Base-by-base conservation (phyloP, 2,329 filamentous ascomycete genomes). In the Emericellopsis atlantica region DNA sequence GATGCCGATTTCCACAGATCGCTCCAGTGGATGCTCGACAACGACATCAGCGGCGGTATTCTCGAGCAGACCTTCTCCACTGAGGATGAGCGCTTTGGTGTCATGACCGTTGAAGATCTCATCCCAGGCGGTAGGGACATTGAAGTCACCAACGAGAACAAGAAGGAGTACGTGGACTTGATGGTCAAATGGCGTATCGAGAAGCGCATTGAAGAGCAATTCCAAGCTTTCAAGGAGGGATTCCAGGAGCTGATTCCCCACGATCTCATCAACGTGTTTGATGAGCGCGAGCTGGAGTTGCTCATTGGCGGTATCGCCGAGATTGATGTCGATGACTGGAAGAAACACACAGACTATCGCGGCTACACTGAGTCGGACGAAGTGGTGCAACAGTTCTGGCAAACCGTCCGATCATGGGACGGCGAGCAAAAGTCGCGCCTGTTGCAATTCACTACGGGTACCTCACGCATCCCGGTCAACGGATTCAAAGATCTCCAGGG, bases 111-210 rank as follows among this genome's bases (percentile, higher is more conserved):
- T 14, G 88, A 98, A 56, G 92, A 98, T 58, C 72, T 98, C 49
- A 95, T 93, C 58, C 87, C 88, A 12, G 76, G 81, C 55, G 92
- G 92, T 43, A 78, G 86, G 49, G 77, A 98, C 54, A 95, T 98
- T 46, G 85, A 93, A 18, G 92, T 98, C 35, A 96, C 89, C 15
- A 95, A 98, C 58, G 89, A 94, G 56, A 98, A 98, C 72, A 98
- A 98, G 75, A 85, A 85, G 65, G 89, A 96, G 73, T 98, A 98
- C 55, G 87, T 98, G 47, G 92, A 98, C 51, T 73, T 98, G 49
- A 95, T 98, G 69, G 95, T 93, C 37, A 93, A 96, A 67, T 98
- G 92, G 92, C 87, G 93, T 51, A 98, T 98, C 50, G 85, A 95
- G 66, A 96, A 96, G 69, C 87, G 92, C 51, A 93, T 98, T 42